Base-by-base conservation (phyloP, 768 basidiomycete species). In the Boletus barrowsii region DNA sequence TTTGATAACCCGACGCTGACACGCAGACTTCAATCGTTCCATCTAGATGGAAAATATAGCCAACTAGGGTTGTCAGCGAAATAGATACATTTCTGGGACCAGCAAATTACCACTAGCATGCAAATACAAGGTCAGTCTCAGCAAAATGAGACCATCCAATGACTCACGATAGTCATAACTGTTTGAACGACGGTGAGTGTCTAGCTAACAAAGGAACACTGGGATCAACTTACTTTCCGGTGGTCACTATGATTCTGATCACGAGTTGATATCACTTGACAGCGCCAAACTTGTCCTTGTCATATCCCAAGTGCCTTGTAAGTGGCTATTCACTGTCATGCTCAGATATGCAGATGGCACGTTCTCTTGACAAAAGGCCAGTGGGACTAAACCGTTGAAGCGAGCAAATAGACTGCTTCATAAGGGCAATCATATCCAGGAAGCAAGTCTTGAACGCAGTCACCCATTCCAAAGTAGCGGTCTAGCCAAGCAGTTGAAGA, bases 21-120 rank as follows among this genome's bases (percentile, higher is more conserved):
- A 86, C 32, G 2, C 82, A 75, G n/a, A 86, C 82, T 70, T 87
- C 85, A 22, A 87, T 77, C 3, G 83, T 84, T 4, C 86, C 84
- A 57, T 87, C 85, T 17, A 84, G 64, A 53, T 81, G 78, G 73
- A 86, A 86, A 3, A 79, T 79, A 63, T 86, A 86, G 59, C 86
- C 85, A 85, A 86, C 77, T 80, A 58, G 39, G 24, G 29, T n/a
- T 11, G 4, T 60, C 42, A 57, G 54, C 32, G 54, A 52, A 36
- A 18, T 15, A 22, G 18, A 36, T 54, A 13, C n/a, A 17, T 32
- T 44, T 47, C 30, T 49, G 15, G 4, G 42, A 47, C 18, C 13
- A 43, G 49, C 3, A 30, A 8, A 13, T 60, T 62, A 75, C 72
- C 68, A 76, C 73, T 75, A 22, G 22, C 22, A 55, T 22, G 30